Percentiles rank a stretch among this genome's conserved stretches.
These are phyloP conservation scores for Aphanomyces stellatus DNA, from an alignment of 352 stramenopile species.

Conservation along the genomic window DNA sequence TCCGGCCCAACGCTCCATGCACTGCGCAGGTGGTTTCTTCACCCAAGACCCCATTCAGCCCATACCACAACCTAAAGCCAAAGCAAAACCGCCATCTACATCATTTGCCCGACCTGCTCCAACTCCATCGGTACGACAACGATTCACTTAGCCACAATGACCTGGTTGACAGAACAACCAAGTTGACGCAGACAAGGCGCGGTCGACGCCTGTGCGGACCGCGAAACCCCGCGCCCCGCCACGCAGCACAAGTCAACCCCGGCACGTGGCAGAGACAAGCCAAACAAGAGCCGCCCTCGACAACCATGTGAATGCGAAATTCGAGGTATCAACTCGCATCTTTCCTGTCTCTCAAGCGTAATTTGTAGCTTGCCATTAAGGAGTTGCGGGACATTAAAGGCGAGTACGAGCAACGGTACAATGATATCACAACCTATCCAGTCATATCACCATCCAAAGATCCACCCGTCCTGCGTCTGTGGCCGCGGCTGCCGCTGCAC, in stretches of 20 bases:
- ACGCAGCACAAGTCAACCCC: not conserved
- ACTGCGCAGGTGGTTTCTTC: conserved; percentile 49
- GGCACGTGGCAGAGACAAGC: no score
- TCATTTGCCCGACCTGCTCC: not conserved
- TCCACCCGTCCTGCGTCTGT: no score
- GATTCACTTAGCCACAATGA: no score
- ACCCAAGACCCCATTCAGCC: conserved; percentile 9
- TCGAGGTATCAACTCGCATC: conserved; percentile 28
- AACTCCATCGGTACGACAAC: no score
- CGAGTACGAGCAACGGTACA: conserved; percentile 30
- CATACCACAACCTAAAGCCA: not conserved
- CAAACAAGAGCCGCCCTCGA: no score
- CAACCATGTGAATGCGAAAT: conserved; percentile 38
- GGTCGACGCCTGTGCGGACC: no score
- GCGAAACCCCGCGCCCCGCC: not conserved
- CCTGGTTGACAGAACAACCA: not conserved
- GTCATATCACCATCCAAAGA: no score
- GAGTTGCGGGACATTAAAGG: conserved; percentile 41
- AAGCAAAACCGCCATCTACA: not conserved
- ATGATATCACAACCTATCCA: no score
- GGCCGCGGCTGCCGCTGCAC: no score
- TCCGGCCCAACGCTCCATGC: conserved; percentile 40
- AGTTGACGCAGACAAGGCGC: not conserved
- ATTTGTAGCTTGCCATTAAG: conserved; percentile 33
- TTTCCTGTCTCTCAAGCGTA: not conserved